Base-by-base conservation (phyloP, 345 rosid species). In the Firmiana major region DNA sequence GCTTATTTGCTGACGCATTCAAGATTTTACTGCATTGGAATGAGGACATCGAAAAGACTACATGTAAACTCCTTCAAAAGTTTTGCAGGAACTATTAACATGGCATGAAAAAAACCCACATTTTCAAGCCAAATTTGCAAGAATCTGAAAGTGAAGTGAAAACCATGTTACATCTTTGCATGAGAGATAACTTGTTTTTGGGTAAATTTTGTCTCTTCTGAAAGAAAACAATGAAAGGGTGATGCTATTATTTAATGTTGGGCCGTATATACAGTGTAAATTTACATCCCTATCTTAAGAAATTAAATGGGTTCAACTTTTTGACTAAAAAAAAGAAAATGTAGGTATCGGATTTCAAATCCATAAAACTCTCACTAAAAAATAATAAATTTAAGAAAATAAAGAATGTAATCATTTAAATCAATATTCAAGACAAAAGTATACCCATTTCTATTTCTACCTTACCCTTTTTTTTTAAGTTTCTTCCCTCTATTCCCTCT, bases 81-180 rank as follows among this genome's bases (percentile, higher is more conserved):
- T 34, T 16, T 75, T 54, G 34, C 48, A 66, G 57, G 9, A 76
- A 53, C 55, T 54, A 22, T 38, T 26, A 65, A 65, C 28, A 31
- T 24, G 36, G n/a, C 38, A 65, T 31, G 12, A 45, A 43, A 36
- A 3, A 55, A 24, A 43, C 74, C 74, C 31, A 67, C 54, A 24
- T 54, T 54, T 76, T 42, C 57, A 77, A 31, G 28, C 79, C 36
- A 53, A 40, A 17, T 38, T 55, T 38, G 64, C 21, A 36, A 36
- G 28, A 55, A 5, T 12, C 31, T 63, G 67, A 63, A 34, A 54
- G 64, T 73, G 76, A 73, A 55, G 63, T 55, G 76, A 55, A 55
- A 55, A 55, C 64, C 64, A 73, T 55, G 63, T 21, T 73, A 38
- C 75, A 73, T 36, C 63, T 55, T 38, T 38, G 64, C 64, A 54